Evolutionary conservation across 345 rosid species (phyloP).

Genomic region (Cardamine chenopodiifolia): DNA sequence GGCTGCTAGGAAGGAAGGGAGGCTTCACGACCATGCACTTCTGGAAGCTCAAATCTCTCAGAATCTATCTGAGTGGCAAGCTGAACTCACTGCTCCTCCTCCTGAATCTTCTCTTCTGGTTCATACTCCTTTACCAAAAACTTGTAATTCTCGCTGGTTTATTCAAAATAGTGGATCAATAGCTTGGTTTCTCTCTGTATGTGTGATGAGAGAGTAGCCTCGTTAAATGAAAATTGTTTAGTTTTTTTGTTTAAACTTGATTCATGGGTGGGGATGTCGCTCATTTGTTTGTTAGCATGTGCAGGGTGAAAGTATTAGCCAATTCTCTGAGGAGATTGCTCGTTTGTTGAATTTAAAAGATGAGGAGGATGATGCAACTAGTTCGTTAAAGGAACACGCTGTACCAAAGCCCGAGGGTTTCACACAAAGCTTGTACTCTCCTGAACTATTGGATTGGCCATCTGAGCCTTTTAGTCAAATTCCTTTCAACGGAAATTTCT

Average conservation of each 20-base stretch:
- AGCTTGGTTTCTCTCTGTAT: conserved; percentile 16
- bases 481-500: conserved; percentile 32
- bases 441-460: conserved; percentile 47
- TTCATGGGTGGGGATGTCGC: not conserved
- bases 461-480: conserved; percentile 48
- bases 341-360: conserved; percentile 58
- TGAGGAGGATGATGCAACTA: conserved; percentile 85
- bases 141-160: not conserved
- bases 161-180: not conserved
- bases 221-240: not conserved
- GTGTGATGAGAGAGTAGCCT: not conserved
- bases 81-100: conserved; percentile 66
- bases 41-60: conserved; percentile 73
- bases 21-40: conserved; percentile 50
- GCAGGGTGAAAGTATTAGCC: conserved; percentile 70
- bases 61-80: conserved; percentile 69
- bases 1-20: conserved; percentile 66
- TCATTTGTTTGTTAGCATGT: conserved; percentile 8
- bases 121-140: conserved; percentile 22
- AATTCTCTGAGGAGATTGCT: conserved; percentile 60
- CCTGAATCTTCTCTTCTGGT: conserved; percentile 72
- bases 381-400: conserved; percentile 53
- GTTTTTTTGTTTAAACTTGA: not conserved
- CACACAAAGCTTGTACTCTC: conserved; percentile 41
- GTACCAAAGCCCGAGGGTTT: conserved; percentile 51